These are phyloP conservation scores for Cyclotella choctawhatcheeana DNA, from an alignment of 108 stramenopile genomes.

Conservation along the genomic window DNA sequence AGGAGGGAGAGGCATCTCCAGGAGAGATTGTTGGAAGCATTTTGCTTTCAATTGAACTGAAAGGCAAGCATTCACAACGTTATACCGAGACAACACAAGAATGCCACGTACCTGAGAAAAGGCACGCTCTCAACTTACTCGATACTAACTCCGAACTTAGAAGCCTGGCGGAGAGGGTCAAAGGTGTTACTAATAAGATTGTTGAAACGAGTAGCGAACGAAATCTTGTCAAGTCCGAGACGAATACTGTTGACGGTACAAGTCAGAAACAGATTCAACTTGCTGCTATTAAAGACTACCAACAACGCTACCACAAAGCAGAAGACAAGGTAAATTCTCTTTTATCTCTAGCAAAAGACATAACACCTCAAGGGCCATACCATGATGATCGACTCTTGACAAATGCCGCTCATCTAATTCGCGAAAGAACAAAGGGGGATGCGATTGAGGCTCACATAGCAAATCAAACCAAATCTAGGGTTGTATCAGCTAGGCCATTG, in stretches of 20 bases:
- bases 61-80: background rate
- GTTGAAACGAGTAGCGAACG: background rate
- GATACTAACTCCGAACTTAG: slow-evolving; percentile 14
- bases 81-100: background rate
- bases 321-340: slow-evolving; percentile 13
- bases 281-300: slow-evolving; percentile 8
- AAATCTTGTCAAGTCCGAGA: background rate
- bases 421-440: slow-evolving; percentile 21
- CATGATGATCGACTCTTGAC: slow-evolving; percentile 10
- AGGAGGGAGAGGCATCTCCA: background rate
- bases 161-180: background rate
- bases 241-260: background rate
- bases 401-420: slow-evolving; percentile 20
- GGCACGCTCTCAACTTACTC: slow-evolving; percentile 16
- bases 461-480: background rate
- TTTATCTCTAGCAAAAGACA: slow-evolving; percentile 1
- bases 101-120: background rate
- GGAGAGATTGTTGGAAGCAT: slow-evolving; percentile 5
- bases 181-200: background rate
- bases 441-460: slow-evolving; percentile 10
- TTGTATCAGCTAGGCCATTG: slow-evolving; percentile 5
- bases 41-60: slow-evolving; percentile 16
- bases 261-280: slow-evolving; percentile 13
- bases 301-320: background rate
- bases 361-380: slow-evolving; percentile 6